phyloP scores from a whole-genome alignment of 225 moss, liverwort and hornwort species.

The Bryoerythrophyllum caledonicum region DNA sequence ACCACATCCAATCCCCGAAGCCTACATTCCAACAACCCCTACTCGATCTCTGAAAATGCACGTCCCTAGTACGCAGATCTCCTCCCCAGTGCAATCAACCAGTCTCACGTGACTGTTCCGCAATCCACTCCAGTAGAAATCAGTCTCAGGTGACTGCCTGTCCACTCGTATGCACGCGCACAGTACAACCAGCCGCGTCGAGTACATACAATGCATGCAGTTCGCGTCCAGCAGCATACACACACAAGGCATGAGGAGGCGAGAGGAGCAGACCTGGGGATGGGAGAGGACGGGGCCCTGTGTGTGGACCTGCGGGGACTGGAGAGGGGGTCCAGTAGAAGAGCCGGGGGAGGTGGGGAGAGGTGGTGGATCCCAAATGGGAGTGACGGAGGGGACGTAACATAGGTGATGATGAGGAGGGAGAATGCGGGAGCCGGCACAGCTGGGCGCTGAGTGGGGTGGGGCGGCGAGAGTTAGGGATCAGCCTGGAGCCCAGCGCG shows the following conservation, averaged over 20 bases:
- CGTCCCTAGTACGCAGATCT: not conserved
- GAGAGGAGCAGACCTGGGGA: constrained; percentile 1
- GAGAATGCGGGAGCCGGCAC: constrained; percentile 7
- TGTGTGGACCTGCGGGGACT: not conserved
- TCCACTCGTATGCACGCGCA: not conserved
- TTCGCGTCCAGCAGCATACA: no score
- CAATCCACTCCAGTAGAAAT: no score
- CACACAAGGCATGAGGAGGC: not conserved
- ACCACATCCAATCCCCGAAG: not conserved
- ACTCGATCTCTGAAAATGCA: not conserved
- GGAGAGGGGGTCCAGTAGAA: not conserved
- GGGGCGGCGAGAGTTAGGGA: constrained; percentile 34
- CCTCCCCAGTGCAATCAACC: not conserved
- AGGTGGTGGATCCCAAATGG: not conserved
- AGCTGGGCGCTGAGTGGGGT: constrained; percentile 29
- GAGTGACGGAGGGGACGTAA: not conserved
- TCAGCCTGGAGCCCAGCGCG: constrained; percentile 24
- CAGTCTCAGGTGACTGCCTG: no score
- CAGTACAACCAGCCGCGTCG: no score
- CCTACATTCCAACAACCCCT: no score
- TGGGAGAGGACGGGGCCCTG: not conserved
- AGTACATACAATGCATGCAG: no score
- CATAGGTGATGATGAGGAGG: not conserved
- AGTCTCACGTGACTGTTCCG: no score
- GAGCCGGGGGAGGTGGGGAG: not conserved